Percentiles rank a stretch among this genome's conserved stretches.
Conservation (phyloP, 345 rosid species). For the Rhizophora apiculata region DNA sequence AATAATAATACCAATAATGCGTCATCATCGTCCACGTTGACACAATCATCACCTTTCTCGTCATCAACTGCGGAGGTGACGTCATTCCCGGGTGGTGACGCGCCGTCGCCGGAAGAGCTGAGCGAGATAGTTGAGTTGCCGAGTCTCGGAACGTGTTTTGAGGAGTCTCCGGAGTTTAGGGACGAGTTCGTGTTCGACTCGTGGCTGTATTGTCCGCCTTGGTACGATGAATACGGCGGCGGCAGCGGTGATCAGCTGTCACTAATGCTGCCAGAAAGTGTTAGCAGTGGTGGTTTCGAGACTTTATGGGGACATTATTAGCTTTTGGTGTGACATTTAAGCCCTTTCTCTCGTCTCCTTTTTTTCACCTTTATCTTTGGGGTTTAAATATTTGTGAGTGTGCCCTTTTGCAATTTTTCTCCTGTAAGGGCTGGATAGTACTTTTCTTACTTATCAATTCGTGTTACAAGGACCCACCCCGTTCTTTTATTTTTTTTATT, state of each 20-base stretch:
- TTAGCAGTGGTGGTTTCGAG: conserved; percentile 32
- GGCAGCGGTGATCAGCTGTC: conserved; percentile 33
- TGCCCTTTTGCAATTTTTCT: no score
- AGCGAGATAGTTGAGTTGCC: conserved; percentile 82
- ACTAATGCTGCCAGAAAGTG: conserved; percentile 27
- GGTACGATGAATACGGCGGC: conserved; percentile 39
- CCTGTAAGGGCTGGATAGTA: not conserved
- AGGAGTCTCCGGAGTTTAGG: conserved; percentile 37
- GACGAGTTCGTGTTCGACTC: conserved; percentile 65
- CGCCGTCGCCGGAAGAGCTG: conserved; percentile 60
- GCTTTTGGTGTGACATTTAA: not conserved
- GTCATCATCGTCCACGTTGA: conserved; percentile 8
- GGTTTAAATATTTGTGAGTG: not conserved
- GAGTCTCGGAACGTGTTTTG: conserved; percentile 53
- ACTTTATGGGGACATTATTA: conserved; percentile 44
- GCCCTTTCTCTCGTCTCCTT: not conserved
- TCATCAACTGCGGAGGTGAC: conserved; percentile 13
- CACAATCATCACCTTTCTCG: conserved; percentile 9
- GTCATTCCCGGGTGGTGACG: conserved; percentile 32
- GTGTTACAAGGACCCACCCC: not conserved
- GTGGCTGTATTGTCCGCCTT: conserved; percentile 40
- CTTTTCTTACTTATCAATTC: not conserved
- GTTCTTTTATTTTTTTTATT: not conserved
- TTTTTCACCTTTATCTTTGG: not conserved
- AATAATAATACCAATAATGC: not conserved